phyloP scores from a whole-genome alignment of 331 rosid genomes.

The Stylosanthes scabra region DNA sequence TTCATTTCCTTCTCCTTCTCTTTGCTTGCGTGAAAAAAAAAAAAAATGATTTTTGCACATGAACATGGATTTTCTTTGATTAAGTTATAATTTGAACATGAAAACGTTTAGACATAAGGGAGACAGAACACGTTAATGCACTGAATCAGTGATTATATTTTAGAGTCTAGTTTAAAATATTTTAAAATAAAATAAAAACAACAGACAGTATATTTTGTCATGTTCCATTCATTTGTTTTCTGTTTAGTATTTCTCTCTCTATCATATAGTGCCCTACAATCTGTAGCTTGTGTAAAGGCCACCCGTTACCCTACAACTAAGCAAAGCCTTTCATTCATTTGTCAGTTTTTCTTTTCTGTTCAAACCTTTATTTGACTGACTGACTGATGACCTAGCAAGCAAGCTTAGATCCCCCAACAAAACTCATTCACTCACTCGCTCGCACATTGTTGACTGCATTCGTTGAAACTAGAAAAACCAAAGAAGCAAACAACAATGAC shows the following conservation, averaged over 20 bases:
- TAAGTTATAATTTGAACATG: too few relatives aligned
- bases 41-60: too few relatives aligned
- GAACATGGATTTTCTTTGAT: too few relatives aligned
- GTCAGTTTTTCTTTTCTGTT: not conserved
- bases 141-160: too few relatives aligned
- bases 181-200: not conserved
- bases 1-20: too few relatives aligned
- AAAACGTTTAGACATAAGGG: too few relatives aligned
- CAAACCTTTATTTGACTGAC: constrained; percentile 7
- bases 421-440: not conserved
- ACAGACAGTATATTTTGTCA: constrained; percentile 50
- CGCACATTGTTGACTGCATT: not conserved
- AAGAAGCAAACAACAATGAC: constrained; percentile 46
- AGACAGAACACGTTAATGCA: too few relatives aligned
- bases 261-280: not conserved
- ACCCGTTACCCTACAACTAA: constrained; percentile 41
- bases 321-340: constrained; percentile 40
- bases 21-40: too few relatives aligned
- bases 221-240: constrained; percentile 28
- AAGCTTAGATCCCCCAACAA: constrained; percentile 8
- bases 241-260: not conserved
- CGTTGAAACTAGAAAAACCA: not conserved
- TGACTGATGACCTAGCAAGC: too few relatives aligned
- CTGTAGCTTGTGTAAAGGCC: constrained; percentile 1
- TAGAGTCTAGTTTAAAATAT: too few relatives aligned